phyloP scores from a whole-genome alignment of 495 filamentous ascomycete genomes.

The Hyaloscypha bicolor region DNA sequence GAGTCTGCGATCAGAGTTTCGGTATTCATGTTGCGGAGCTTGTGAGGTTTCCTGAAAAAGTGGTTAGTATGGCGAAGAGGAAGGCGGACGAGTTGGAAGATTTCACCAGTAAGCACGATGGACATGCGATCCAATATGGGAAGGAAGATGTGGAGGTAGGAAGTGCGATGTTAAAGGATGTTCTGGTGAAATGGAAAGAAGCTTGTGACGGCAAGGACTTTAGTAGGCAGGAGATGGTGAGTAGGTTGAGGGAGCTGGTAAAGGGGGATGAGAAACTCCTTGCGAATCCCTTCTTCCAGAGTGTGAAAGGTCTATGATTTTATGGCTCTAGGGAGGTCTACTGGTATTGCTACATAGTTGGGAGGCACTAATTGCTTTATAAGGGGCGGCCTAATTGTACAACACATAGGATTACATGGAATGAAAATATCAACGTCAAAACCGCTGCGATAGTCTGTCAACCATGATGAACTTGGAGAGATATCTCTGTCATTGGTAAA shows the following conservation, averaged over 20 bases:
- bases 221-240: constrained; percentile 77
- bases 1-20: constrained; percentile 95
- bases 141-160: constrained; percentile 91
- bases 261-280: constrained; percentile 68
- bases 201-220: constrained; percentile 69
- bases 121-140: constrained; percentile 51
- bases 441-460: no score
- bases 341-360: background rate
- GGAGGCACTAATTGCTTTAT: background rate
- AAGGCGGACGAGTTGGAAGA: constrained; percentile 98
- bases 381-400: background rate
- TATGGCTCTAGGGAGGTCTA: constrained; percentile 1
- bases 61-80: constrained; percentile 96
- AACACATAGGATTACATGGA: no score
- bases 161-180: constrained; percentile 80
- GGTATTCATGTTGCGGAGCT: constrained; percentile 98
- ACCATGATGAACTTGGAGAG: no score
- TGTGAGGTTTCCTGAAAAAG: constrained; percentile 96
- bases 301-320: constrained; percentile 76
- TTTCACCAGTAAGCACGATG: constrained; percentile 77
- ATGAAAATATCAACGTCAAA: no score
- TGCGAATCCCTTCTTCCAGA: constrained; percentile 86
- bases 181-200: constrained; percentile 86
- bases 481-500: no score
- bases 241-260: constrained; percentile 78